These are phyloP conservation scores for Blastomyces parvus DNA, from an alignment of 2,329 filamentous ascomycete genomes.

Conservation along the genomic window DNA sequence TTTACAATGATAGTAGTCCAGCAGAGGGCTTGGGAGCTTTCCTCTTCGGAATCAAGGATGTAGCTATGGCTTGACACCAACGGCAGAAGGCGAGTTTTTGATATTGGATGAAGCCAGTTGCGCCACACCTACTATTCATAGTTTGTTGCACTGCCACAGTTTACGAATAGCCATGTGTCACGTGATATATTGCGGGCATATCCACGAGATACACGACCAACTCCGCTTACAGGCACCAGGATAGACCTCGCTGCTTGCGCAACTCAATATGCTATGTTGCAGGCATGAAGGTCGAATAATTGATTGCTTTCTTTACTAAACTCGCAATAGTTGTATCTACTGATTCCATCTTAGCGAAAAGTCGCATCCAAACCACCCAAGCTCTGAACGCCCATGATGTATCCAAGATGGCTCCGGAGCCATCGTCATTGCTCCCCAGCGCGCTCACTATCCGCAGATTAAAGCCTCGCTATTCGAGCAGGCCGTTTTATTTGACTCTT, in stretches of 20 bases:
- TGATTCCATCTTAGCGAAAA: background rate
- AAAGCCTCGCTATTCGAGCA: slow-evolving; percentile 32
- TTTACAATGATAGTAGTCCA: too few relatives aligned
- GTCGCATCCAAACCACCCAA: background rate
- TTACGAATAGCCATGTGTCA: background rate
- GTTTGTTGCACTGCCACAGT: too few relatives aligned
- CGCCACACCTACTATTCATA: too few relatives aligned
- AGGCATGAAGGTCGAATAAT: background rate
- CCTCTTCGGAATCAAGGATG: too few relatives aligned
- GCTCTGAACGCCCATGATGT: slow-evolving; percentile 23
- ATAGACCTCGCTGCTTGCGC: background rate
- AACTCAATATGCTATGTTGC: background rate
- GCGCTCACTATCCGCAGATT: slow-evolving; percentile 12
- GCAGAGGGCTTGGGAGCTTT: too few relatives aligned
- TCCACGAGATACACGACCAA: too few relatives aligned
- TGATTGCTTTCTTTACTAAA: background rate
- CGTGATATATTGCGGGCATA: background rate
- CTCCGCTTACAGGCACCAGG: too few relatives aligned
- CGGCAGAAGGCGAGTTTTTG: too few relatives aligned
- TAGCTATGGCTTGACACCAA: too few relatives aligned
- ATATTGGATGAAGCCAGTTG: too few relatives aligned
- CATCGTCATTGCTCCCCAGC: slow-evolving; percentile 5
- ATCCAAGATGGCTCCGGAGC: slow-evolving; percentile 13
- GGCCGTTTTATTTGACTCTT: slow-evolving; percentile 41
- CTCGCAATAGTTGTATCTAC: background rate